These are phyloP conservation scores for Zelonia costaricensis DNA, from an alignment of 208 protist genomes.

Conservation along the genomic window DNA sequence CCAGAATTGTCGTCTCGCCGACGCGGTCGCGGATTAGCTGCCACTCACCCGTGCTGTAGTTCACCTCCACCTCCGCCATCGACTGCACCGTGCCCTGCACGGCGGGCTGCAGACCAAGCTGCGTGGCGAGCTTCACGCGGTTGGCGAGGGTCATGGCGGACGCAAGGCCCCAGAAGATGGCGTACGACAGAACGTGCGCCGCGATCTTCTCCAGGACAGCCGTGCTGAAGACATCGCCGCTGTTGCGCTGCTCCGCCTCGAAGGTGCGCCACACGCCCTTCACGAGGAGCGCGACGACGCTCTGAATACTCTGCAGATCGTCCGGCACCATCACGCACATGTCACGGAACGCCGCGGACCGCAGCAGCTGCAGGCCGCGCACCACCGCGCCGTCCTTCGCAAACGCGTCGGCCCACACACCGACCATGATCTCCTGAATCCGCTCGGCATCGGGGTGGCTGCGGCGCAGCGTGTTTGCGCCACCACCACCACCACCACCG, in stretches of 20 bases:
- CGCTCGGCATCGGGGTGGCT: conserved; percentile 63
- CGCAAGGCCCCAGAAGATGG: conserved; percentile 96
- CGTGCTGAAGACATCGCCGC: conserved; percentile 19
- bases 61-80: conserved; percentile 89
- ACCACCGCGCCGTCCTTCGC: conserved; percentile 77
- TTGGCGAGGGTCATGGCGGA: conserved; percentile 66
- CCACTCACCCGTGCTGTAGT: conserved; percentile 84
- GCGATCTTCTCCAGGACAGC: conserved; percentile 23
- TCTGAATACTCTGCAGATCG: conserved; percentile 84
- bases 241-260: conserved; percentile 87
- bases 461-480: conserved; percentile 10
- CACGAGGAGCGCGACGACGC: conserved; percentile 94
- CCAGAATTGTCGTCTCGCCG: conserved; percentile 80
- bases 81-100: conserved; percentile 33
- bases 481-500: no score
- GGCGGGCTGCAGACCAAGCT: conserved; percentile 47
- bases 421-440: conserved; percentile 88
- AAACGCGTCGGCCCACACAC: conserved; percentile 84
- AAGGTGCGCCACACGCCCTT: conserved; percentile 88
- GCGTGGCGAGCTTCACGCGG: conserved; percentile 57
- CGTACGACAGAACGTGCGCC: conserved; percentile 75
- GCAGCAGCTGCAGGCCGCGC: conserved; percentile 70
- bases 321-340: conserved; percentile 95
- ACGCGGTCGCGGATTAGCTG: conserved; percentile 69
- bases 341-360: conserved; percentile 54